Evolutionary conservation across 352 stramenopile species (phyloP).

Genomic region (Pythium graminicola): DNA sequence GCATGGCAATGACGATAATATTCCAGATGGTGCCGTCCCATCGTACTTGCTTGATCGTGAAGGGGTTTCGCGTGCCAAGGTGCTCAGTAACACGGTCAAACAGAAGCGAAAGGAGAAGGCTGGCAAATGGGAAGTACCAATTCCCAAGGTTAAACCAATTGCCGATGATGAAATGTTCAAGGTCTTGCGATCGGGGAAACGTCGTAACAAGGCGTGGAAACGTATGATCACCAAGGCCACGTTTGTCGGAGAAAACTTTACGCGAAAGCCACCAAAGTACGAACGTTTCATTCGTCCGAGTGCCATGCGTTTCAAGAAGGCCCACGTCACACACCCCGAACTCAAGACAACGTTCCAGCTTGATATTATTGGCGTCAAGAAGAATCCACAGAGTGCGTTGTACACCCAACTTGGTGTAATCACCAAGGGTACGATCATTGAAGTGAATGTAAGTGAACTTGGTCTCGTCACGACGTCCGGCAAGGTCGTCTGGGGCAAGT

Average conservation of each 20-base stretch:
- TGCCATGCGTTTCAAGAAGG: conserved; percentile 99
- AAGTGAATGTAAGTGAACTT: conserved; percentile 99
- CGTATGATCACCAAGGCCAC: conserved; percentile 91
- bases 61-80: conserved; percentile 97
- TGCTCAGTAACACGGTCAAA: conserved; percentile 99
- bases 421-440: conserved; percentile 98
- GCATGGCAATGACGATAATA: conserved; percentile 96
- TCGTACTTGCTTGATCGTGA: conserved; percentile 99
- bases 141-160: conserved; percentile 98
- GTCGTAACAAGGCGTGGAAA: conserved; percentile 91
- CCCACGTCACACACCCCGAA: conserved; percentile 99
- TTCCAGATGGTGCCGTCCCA: conserved; percentile 94
- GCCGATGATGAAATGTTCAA: conserved; percentile 99
- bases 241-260: conserved; percentile 99
- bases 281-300: conserved; percentile 99
- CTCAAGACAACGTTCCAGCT: conserved; percentile 99
- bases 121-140: conserved; percentile 99
- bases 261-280: conserved; percentile 99
- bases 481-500: conserved; percentile 99
- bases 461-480: conserved; percentile 98
- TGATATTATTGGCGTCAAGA: conserved; percentile 99
- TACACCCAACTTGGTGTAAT: conserved; percentile 99
- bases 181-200: conserved; percentile 95
- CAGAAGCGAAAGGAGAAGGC: conserved; percentile 99
- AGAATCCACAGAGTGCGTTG: conserved; percentile 96